Conservation (phyloP, 441 rosid species). For the Erodium trifolium region DNA sequence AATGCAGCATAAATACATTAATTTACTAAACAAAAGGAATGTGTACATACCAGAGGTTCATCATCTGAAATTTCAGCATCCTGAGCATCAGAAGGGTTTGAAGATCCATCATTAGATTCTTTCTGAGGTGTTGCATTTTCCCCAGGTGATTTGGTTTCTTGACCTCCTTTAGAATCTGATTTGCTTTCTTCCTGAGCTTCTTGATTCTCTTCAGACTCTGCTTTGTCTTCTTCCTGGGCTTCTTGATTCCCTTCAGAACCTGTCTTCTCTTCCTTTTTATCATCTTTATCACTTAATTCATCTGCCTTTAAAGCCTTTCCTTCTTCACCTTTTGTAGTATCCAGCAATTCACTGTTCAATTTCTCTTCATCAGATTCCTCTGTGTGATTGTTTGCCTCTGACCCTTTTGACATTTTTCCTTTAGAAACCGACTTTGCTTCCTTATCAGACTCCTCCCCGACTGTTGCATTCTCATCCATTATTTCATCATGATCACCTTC, state of each 20-base stretch:
- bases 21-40: constrained; percentile 6
- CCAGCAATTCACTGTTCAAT: background rate
- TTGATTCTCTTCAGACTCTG: constrained; percentile 31
- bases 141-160: constrained; percentile 33
- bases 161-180: constrained; percentile 8
- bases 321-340: background rate
- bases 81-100: constrained; percentile 30
- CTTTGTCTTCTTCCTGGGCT: constrained; percentile 29
- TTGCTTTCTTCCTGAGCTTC: too few species aligned
- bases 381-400: constrained; percentile 24
- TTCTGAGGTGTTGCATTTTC: constrained; percentile 19
- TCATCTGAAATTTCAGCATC: constrained; percentile 59
- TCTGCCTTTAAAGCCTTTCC: too few species aligned
- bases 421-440: constrained; percentile 33
- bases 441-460: constrained; percentile 34
- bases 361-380: constrained; percentile 31
- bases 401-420: constrained; percentile 30
- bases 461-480: constrained; percentile 11
- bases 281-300: background rate
- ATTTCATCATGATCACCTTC: constrained; percentile 22
- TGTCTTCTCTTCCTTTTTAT: background rate
- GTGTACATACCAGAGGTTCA: constrained; percentile 76
- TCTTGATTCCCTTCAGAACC: constrained; percentile 6
- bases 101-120: constrained; percentile 10
- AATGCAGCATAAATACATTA: background rate